Percentiles rank a stretch among this genome's conserved stretches.
These are phyloP conservation scores for Dothidotthia symphoricarpi DNA, from an alignment of 2,329 filamentous ascomycete species.

Conservation along the genomic window DNA sequence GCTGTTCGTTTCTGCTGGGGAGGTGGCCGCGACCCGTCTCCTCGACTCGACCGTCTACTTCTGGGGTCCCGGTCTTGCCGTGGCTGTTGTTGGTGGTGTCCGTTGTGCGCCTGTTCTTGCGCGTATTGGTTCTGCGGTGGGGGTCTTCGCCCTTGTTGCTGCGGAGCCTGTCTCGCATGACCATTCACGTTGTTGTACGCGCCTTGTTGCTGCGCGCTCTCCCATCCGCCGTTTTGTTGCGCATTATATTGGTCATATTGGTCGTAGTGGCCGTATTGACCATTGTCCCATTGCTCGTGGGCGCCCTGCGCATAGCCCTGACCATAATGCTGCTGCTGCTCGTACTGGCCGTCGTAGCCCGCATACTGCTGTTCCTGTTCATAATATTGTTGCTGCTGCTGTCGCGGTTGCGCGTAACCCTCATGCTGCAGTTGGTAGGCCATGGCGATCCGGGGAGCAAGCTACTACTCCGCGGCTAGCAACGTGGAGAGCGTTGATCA, in stretches of 20 bases:
- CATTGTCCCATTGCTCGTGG: conserved; percentile 37
- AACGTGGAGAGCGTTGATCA: conserved; percentile 19
- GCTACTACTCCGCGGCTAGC: conserved; percentile 19
- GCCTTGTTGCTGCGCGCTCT: conserved; percentile 15
- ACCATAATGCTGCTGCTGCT: conserved; percentile 34
- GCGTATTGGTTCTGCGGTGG: conserved; percentile 26
- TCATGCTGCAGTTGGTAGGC: conserved; percentile 43
- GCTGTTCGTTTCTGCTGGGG: conserved; percentile 26
- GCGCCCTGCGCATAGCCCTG: conserved; percentile 36
- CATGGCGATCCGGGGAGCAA: conserved; percentile 29
- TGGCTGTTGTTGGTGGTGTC: conserved; percentile 24
- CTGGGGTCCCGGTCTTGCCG: conserved; percentile 30
- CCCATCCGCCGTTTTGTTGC: conserved; percentile 19
- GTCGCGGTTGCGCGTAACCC: conserved; percentile 36
- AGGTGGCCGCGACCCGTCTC: conserved; percentile 19
- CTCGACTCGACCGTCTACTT: conserved; percentile 24
- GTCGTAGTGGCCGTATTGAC: conserved; percentile 26
- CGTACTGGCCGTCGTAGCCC: conserved; percentile 30
- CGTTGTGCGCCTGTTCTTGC: conserved; percentile 29
- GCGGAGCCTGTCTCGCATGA: conserved; percentile 16
- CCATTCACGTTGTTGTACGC: conserved; percentile 27
- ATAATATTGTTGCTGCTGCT: conserved; percentile 10
- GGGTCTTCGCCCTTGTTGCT: conserved; percentile 13
- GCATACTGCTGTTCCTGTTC: conserved; percentile 26
- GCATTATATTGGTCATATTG: conserved; percentile 16